A percentile compares a stretch with the other conserved stretches of the same genome.
phyloP scores from a whole-genome alignment of 768 basidiomycete species.

The Floccularia luteovirens region DNA sequence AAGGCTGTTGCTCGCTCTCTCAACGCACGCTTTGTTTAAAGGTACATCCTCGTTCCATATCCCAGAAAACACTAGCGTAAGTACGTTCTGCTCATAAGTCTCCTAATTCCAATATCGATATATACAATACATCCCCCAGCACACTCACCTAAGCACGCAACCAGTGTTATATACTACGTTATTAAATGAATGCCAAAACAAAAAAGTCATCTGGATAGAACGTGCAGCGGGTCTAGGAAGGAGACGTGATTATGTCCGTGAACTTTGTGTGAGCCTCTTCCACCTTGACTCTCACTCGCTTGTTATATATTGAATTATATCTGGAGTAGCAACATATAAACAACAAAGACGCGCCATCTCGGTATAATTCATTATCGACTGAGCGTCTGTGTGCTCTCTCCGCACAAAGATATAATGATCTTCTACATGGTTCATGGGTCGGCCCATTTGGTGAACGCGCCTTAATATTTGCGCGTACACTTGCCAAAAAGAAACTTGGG shows the following conservation, averaged over 20 bases:
- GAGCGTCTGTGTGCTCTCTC: constrained; percentile 21
- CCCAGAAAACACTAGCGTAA: constrained; percentile 10
- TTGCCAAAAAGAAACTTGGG: constrained; percentile 12
- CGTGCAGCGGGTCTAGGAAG: neutral
- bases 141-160: constrained; percentile 22
- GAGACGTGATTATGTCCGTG: neutral
- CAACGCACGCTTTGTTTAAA: constrained; percentile 40
- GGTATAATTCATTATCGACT: constrained; percentile 17
- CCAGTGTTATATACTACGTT: constrained; percentile 24
- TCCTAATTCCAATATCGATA: neutral
- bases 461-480: constrained; percentile 18
- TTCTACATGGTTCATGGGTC: constrained; percentile 16
- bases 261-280: neutral
- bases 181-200: constrained; percentile 19
- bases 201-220: neutral
- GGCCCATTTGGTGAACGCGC: constrained; percentile 14
- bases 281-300: neutral
- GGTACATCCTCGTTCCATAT: constrained; percentile 6
- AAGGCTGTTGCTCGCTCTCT: constrained; percentile 39
- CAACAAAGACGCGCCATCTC: constrained; percentile 6
- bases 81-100: constrained; percentile 3
- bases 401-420: constrained; percentile 19
- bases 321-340: neutral
- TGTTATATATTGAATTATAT: too few relatives aligned
- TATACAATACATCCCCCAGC: neutral